These are phyloP conservation scores for Phytophthora ohioensis DNA, from an alignment of 352 stramenopile species.

Conservation along the genomic window DNA sequence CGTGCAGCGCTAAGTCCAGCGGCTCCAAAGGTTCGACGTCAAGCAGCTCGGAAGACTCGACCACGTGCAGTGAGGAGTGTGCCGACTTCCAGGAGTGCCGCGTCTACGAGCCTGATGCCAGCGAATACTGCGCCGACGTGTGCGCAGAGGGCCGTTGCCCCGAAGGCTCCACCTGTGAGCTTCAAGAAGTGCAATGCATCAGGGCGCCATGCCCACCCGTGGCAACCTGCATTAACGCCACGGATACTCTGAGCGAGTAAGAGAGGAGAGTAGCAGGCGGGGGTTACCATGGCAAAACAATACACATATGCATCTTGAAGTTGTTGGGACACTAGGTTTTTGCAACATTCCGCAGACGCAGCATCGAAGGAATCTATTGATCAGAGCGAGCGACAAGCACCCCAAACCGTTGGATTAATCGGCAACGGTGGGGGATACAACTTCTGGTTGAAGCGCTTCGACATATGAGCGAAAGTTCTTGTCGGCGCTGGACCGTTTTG, in stretches of 20 bases:
- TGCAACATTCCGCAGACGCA: background rate
- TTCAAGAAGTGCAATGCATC: conserved; percentile 29
- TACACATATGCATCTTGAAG: background rate
- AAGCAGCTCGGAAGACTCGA: too few relatives aligned
- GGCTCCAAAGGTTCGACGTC: too few relatives aligned
- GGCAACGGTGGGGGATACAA: background rate
- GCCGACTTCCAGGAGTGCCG: conserved; percentile 1
- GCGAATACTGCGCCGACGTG: conserved; percentile 25
- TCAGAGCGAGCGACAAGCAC: too few relatives aligned
- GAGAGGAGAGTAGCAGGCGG: too few relatives aligned
- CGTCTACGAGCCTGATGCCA: conserved; percentile 19
- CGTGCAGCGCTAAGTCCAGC: conserved; percentile 1
- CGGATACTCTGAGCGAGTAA: conserved; percentile 1
- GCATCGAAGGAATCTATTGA: background rate
- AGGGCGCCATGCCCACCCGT: conserved; percentile 21
- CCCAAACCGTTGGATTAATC: too few relatives aligned
- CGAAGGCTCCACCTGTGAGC: conserved; percentile 13
- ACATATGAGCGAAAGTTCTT: conserved; percentile 4
- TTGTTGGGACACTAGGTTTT: background rate
- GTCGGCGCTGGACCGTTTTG: conserved; percentile 22
- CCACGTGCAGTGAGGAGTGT: too few relatives aligned
- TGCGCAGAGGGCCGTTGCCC: too few relatives aligned
- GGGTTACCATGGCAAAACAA: background rate
- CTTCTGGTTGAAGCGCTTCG: background rate
- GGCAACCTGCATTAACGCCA: conserved; percentile 13